Conservation (phyloP, 2,329 filamentous ascomycete genomes). For the Diaporthe sp. region DNA sequence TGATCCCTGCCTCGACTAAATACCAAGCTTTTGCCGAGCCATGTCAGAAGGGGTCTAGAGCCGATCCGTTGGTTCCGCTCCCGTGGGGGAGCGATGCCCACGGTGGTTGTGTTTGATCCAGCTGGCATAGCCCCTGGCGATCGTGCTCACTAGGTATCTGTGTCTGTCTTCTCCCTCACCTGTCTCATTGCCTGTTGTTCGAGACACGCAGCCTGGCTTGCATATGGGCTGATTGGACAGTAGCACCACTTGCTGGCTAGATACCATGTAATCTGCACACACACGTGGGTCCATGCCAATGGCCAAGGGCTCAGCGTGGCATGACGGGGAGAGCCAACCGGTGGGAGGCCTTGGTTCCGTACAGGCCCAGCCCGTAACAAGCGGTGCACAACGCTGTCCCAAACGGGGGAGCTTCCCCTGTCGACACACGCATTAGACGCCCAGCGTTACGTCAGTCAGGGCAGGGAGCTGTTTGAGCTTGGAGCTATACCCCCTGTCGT, state of each 20-base stretch:
- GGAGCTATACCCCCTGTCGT: background rate
- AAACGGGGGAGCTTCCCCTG: slow-evolving; percentile 16
- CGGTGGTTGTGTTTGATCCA: background rate
- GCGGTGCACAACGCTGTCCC: slow-evolving; percentile 12
- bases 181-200: background rate
- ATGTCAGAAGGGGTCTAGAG: slow-evolving; percentile 40
- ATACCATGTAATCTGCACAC: background rate
- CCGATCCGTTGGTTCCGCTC: slow-evolving; percentile 9
- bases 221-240: background rate
- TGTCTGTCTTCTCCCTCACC: background rate
- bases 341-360: background rate
- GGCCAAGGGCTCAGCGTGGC: slow-evolving; percentile 13
- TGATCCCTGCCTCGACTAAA: slow-evolving; percentile 22
- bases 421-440: background rate
- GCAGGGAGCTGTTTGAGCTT: slow-evolving; percentile 33
- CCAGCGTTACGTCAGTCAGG: slow-evolving; percentile 21
- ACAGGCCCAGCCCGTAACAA: slow-evolving; percentile 13
- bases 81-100: background rate
- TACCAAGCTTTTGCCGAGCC: slow-evolving; percentile 43
- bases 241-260: background rate
- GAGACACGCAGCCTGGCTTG: background rate
- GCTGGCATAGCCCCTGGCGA: slow-evolving; percentile 13
- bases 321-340: background rate
- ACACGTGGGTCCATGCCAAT: slow-evolving; percentile 20
- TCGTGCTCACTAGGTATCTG: background rate